Conservation (phyloP, 2,329 filamentous ascomycete genomes). For the Cladosporium sp. region DNA sequence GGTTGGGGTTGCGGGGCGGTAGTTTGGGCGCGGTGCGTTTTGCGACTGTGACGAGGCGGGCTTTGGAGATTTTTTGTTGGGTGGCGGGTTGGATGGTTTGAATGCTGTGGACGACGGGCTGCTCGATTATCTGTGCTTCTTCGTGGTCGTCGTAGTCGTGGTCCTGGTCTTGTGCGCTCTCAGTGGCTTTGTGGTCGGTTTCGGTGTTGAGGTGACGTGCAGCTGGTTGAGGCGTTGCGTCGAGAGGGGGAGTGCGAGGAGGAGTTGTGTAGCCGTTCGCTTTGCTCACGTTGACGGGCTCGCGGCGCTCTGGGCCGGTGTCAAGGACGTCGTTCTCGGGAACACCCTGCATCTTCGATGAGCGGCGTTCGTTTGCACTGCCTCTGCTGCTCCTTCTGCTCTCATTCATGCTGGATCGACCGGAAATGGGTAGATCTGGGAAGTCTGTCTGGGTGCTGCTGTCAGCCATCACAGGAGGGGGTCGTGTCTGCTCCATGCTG, state of each 20-base stretch:
- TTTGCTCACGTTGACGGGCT: slow-evolving; percentile 15
- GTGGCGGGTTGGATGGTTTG: slow-evolving; percentile 65
- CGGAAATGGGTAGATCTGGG: not conserved
- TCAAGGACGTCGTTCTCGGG: slow-evolving; percentile 34
- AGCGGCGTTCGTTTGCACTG: slow-evolving; percentile 26
- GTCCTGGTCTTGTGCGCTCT: slow-evolving; percentile 34
- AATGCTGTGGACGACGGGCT: slow-evolving; percentile 60
- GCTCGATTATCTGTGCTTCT: slow-evolving; percentile 51
- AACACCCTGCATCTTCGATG: slow-evolving; percentile 31
- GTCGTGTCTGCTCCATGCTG: slow-evolving; percentile 30
- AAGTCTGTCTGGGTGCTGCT: slow-evolving; percentile 37
- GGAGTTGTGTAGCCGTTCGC: slow-evolving; percentile 37
- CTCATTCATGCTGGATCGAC: slow-evolving; percentile 21
- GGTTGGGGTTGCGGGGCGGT: slow-evolving; percentile 72
- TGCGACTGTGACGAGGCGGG: slow-evolving; percentile 80
- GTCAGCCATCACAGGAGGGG: slow-evolving; percentile 29
- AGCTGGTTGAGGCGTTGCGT: slow-evolving; percentile 3
- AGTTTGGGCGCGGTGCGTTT: slow-evolving; percentile 78
- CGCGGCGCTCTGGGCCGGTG: slow-evolving; percentile 4
- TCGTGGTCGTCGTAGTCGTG: slow-evolving; percentile 52
- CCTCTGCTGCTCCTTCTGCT: slow-evolving; percentile 31
- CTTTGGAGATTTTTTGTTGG: slow-evolving; percentile 58
- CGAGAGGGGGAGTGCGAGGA: slow-evolving; percentile 34
- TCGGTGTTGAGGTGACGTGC: not conserved
- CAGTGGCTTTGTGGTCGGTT: not conserved